These are phyloP conservation scores for Pestalotiopsis sp. DNA, from an alignment of 2,329 filamentous ascomycete species.

Conservation along the genomic window DNA sequence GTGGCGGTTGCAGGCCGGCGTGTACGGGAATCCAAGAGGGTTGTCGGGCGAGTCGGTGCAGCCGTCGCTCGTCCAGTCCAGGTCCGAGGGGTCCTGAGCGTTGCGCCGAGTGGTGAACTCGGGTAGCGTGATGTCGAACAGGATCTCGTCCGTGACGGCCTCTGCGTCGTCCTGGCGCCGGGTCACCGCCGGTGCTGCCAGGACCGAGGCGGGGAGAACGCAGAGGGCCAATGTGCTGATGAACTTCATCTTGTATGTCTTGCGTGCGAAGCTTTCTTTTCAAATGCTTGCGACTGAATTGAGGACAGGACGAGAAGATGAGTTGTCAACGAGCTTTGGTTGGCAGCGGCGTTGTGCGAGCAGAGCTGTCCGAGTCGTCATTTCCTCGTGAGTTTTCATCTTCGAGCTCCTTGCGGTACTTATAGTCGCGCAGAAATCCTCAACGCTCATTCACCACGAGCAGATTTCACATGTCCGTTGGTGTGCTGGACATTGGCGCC, in stretches of 20 bases:
- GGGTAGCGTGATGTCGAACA: slow-evolving; percentile 43
- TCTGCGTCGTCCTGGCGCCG: neutral
- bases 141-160: slow-evolving; percentile 43
- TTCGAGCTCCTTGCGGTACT: neutral
- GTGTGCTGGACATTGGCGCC: neutral
- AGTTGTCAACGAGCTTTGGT: neutral
- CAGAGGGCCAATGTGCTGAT: neutral
- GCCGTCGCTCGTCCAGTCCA: slow-evolving; percentile 43
- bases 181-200: neutral
- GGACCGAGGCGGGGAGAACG: neutral
- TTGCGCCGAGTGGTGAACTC: slow-evolving; percentile 42
- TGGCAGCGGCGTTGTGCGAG: neutral
- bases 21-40: slow-evolving; percentile 43
- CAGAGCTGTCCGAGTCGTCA: neutral
- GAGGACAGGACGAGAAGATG: no score
- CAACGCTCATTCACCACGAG: no score
- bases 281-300: no score
- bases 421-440: no score
- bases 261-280: no score
- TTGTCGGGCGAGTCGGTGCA: slow-evolving; percentile 44
- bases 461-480: neutral
- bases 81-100: slow-evolving; percentile 35
- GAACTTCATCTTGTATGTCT: slow-evolving; percentile 1
- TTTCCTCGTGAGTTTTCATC: neutral
- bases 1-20: slow-evolving; percentile 50